A percentile compares a stretch with the other conserved stretches of the same genome.
Evolutionary conservation across 768 basidiomycete species (phyloP).

Genomic region (Termitomyces sp.): DNA sequence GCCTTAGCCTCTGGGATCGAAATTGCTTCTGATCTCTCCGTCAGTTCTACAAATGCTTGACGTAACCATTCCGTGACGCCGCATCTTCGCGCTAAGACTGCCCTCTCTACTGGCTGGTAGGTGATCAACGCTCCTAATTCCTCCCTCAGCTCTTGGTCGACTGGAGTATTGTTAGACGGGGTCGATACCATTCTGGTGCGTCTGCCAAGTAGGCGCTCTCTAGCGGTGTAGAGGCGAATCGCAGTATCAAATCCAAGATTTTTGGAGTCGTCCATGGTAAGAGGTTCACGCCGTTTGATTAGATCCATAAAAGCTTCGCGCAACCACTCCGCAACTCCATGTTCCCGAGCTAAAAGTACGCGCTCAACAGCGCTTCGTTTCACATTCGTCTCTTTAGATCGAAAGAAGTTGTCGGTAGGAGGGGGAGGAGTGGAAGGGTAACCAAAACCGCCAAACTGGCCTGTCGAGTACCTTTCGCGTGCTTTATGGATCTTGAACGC

Average conservation of each 20-base stretch:
- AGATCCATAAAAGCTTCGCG: neutral
- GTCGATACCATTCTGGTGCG: too few species aligned
- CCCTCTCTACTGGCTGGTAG: neutral
- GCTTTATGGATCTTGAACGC: conserved; percentile 1
- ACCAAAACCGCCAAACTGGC: too few species aligned
- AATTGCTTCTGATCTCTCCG: neutral
- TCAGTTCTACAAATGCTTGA: neutral
- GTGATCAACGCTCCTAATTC: neutral
- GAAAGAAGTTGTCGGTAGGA: neutral
- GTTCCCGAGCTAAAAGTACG: neutral
- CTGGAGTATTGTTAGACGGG: too few species aligned
- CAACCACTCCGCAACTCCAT: neutral
- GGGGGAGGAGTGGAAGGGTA: too few species aligned
- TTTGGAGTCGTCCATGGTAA: neutral
- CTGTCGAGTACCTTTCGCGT: neutral
- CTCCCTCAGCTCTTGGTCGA: neutral
- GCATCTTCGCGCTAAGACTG: neutral
- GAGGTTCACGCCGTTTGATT: neutral
- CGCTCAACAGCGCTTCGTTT: neutral
- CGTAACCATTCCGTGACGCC: neutral
- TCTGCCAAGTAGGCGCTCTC: neutral
- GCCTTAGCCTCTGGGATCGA: neutral
- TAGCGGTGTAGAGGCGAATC: neutral
- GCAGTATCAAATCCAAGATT: neutral
- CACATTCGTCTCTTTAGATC: neutral